phyloP scores from a whole-genome alignment of 306 rosid species.

The Corylus americana region DNA sequence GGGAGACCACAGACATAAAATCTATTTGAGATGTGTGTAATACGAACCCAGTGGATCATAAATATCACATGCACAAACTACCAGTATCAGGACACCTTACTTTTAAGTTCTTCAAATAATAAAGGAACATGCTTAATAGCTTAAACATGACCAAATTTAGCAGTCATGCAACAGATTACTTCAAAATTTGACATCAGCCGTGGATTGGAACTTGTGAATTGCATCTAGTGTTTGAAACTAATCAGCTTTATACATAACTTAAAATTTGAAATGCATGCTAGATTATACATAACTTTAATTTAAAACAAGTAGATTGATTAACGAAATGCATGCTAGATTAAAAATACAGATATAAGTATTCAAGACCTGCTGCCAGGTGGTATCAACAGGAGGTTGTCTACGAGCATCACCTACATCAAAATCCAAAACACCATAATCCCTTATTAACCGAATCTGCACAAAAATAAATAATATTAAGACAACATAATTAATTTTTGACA shows the following conservation, averaged over 20 bases:
- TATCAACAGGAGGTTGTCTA: conserved; percentile 97
- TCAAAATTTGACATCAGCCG: background rate
- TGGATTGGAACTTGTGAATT: background rate
- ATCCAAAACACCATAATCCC: conserved; percentile 94
- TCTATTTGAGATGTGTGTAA: background rate
- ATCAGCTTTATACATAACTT: conserved; percentile 34
- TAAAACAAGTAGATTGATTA: conserved; percentile 6
- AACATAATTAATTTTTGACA: background rate
- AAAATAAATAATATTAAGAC: conserved; percentile 29
- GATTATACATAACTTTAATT: background rate
- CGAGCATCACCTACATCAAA: conserved; percentile 90
- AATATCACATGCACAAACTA: background rate
- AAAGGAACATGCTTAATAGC: no score
- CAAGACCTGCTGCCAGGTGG: conserved; percentile 98
- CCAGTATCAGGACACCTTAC: background rate
- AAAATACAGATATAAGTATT: conserved; percentile 11
- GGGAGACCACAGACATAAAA: background rate
- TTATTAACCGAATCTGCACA: conserved; percentile 82
- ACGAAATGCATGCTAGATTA: conserved; percentile 3
- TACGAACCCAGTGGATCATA: background rate
- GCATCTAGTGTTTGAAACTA: conserved; percentile 24
- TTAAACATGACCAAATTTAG: background rate
- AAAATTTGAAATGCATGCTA: conserved; percentile 2
- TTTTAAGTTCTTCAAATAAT: background rate
- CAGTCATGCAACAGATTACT: background rate